Evolutionary conservation across 176 grass and related monocot genomes (phyloP), one percentile per base, ranked within the genome.

Genomic region (Puya raimondii): DNA sequence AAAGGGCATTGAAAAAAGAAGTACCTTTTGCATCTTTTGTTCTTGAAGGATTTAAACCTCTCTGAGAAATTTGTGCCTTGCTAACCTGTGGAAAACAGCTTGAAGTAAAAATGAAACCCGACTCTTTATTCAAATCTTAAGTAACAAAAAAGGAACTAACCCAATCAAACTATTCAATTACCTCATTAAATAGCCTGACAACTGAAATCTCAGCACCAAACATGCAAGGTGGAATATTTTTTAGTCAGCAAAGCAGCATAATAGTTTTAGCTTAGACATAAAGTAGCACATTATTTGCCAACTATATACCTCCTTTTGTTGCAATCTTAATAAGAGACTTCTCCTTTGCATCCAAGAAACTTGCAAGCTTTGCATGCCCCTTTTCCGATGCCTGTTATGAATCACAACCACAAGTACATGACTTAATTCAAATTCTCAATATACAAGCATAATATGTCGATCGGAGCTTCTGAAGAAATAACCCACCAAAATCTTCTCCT

Each of bases 121-220:
- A 61, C n/a, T 14, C 53, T 7, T 11, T n/a, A 49, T 50, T 18
- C 10, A 65, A 13, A 51, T 29, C 3, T 48, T 49, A 18, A 68
- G 29, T 50, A 33, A 11, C 11, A 63, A 13, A 9, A 49, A 63
- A 63, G 49, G 9, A n/a, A 63, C 7, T 15, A 77, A 11, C 15
- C 2, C 13, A 0, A 9, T 69, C 11, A 52, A 17, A 5, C 23
- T 51, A 15, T 77, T 49, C 13, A 15, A 74, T 84, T 84, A 99
- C 94, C 68, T 85, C 89, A 84, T 99, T 99, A 80, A 93, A 99
- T 72, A 99, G 74, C 74, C 87, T 91, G 68, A 93, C 89, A 61
- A 99, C 89, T 99, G 77, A 78, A 53, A 21, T 9, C 6, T 50
- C 84, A 50, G 50, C 79, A 68, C 22, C 70, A 27, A 54, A 76